Base-by-base conservation (phyloP, 768 basidiomycete genomes). In the Cystoderma amianthinum region DNA sequence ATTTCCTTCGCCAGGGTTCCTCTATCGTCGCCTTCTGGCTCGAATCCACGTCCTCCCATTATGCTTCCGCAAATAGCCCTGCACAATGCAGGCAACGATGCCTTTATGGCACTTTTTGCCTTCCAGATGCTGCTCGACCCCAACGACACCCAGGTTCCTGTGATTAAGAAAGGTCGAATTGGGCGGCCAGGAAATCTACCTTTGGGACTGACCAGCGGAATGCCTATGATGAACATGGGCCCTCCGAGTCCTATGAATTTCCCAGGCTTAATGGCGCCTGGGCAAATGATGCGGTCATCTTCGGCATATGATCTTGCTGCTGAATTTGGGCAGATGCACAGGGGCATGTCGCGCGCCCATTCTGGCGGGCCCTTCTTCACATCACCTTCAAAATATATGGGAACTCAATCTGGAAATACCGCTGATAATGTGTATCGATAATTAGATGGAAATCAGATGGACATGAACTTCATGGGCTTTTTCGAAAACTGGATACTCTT, bases 1-100 rank as follows among this genome's bases (percentile, higher is more conserved):
- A 71, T 66, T 41, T 82, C 83, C 3, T 67, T 85, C 24, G 68
- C 72, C 13, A 51, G 72, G 44, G 61, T 41, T 46, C 71, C 39
- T 55, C 58, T 52, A 32, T 58, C 39, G 43, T 16, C 32, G 34
- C 22, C 15, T 19, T 11, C 35, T 32, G 32, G 7, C 46, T 36
- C 36, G 32, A 41, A 7, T n/a, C 52, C 30, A 39, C 51, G 15
- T 38, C 36, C 39, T 3, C 54, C 58, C n/a, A 36, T 60, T 17
- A 44, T 49, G 20, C 56, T 71, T 15, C 69, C 61, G 12, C 58
- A 63, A 42, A 77, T 74, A 43, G 54, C 59, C 11, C 54, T 82
- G 44, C 76, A 84, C 56, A 88, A 89, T 51, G 65, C 87, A n/a
- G 87, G 87, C 11, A 91, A 91, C 56, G 82, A 86, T 46, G 82